Base-by-base conservation (phyloP, 1,139 yeast genomes). In the Suhomyces terraborum region DNA sequence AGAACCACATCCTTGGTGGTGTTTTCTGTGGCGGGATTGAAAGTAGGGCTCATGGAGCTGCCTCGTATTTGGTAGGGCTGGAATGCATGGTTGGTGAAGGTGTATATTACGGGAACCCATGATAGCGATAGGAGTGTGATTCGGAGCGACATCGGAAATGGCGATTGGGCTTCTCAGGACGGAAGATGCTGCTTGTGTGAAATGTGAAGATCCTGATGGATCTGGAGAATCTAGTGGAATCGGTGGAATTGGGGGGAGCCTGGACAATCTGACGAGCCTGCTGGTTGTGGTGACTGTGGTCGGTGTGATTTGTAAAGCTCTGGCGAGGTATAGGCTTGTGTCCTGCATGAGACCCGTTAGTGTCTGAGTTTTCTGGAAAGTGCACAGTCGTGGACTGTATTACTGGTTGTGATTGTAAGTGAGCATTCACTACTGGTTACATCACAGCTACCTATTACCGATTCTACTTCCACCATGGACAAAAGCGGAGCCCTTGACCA, bases 31-130 rank as follows among this genome's bases (percentile, higher is more conserved):
- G 69, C 74, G 0, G 96, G 95, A 59, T 91, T 91, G 56, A 91
- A 77, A 0, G 96, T 79, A 1, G 98, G 98, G 36, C 87, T 74
- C 98, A 91, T 91, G 14, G 96, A 88, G 29, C 76, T 63, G 1
- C 98, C 98, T 28, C 82, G 78, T n/a, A 91, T 78, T 59, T 80
- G 79, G 14, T 88, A 87, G 13, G 91, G 75, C 59, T 82, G 89
- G 41, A 79, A 80, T 6, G 81, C 80, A 59, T 86, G 88, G 53
- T 85, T 88, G 26, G 82, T 76, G 49, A 84, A 65, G 1, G 88
- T 77, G 53, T 82, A 76, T 16, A 77, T 64, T 37, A 89, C 96
- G 0, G 97, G 96, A 30, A 88, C 64, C 96, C 96, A 89, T 19
- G 75, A 61, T 30, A 70, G 48, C 3, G 73, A 59, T 4, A 65